Conservation (phyloP, 108 stramenopile species). For the Asterionellopsis glacialis region DNA sequence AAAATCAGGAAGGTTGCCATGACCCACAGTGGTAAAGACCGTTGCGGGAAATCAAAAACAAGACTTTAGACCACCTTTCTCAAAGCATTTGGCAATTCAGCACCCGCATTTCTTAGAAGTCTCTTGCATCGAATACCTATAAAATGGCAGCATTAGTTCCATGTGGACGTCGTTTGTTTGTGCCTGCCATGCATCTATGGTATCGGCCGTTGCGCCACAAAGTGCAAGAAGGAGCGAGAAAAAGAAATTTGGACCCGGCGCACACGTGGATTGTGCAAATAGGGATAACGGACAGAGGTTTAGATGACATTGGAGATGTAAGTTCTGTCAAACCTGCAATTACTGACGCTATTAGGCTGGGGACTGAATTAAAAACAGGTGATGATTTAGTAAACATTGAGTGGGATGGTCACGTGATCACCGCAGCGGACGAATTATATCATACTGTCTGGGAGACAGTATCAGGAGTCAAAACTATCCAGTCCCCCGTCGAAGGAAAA, state of each 20-base stretch:
- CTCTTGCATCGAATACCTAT: no score
- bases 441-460: slow-evolving; percentile 34
- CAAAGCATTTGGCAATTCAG: no score
- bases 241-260: neutral
- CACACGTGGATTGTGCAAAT: slow-evolving; percentile 9
- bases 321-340: slow-evolving; percentile 1
- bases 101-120: no score
- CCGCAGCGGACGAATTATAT: slow-evolving; percentile 29
- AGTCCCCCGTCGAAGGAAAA: slow-evolving; percentile 6
- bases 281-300: slow-evolving; percentile 23
- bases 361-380: slow-evolving; percentile 1
- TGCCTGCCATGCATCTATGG: no score
- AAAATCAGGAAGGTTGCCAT: no score
- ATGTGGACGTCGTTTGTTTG: no score
- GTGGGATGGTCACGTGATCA: slow-evolving; percentile 24
- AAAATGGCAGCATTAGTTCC: no score
- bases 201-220: no score
- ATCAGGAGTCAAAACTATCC: slow-evolving; percentile 3
- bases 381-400: slow-evolving; percentile 19
- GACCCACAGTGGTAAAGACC: no score
- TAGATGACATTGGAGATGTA: slow-evolving; percentile 30
- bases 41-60: no score
- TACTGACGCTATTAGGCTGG: neutral
- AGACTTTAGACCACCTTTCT: no score
- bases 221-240: no score